A percentile compares a stretch with the other conserved stretches of the same genome.
These are phyloP conservation scores for Dactylellina cionopaga DNA, from an alignment of 2,329 filamentous ascomycete species.

Conservation along the genomic window DNA sequence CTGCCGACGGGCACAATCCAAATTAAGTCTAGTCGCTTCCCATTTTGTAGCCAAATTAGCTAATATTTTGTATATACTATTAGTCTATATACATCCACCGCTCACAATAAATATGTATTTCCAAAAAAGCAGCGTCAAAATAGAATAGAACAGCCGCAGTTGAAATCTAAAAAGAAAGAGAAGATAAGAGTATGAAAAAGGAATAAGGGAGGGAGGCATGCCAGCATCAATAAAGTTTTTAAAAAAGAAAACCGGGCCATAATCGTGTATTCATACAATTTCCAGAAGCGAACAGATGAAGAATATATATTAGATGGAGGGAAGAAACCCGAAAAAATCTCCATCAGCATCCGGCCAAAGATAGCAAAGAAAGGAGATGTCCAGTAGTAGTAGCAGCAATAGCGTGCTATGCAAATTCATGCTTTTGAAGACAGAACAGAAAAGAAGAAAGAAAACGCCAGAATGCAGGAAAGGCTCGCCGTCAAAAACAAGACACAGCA, in stretches of 20 bases:
- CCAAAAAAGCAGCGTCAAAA: constrained; percentile 5
- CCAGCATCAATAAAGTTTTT: constrained; percentile 18
- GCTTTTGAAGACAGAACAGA: constrained; percentile 9
- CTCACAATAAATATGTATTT: not conserved
- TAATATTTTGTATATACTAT: constrained; percentile 16
- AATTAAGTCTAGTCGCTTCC: constrained; percentile 21
- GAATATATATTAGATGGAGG: not conserved
- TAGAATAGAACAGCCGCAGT: not conserved
- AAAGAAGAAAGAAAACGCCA: constrained; percentile 20
- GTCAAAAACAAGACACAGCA: not conserved
- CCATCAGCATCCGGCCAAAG: too few relatives aligned
- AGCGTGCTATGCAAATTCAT: constrained; percentile 13
- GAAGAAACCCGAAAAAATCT: constrained; percentile 3
- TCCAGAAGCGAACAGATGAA: constrained; percentile 20
- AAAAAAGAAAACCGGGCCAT: constrained; percentile 3
- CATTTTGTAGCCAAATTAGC: constrained; percentile 19
- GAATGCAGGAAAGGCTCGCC: constrained; percentile 10
- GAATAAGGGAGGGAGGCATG: too few relatives aligned
- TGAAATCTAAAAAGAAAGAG: constrained; percentile 13
- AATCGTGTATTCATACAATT: constrained; percentile 49
- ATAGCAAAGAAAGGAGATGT: too few relatives aligned
- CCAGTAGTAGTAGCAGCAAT: too few relatives aligned
- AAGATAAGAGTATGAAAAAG: too few relatives aligned
- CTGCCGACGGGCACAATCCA: constrained; percentile 47
- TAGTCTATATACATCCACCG: constrained; percentile 10